Evolutionary conservation across 2,329 filamentous ascomycete genomes (phyloP).

Genomic region (Fusarium succisae): DNA sequence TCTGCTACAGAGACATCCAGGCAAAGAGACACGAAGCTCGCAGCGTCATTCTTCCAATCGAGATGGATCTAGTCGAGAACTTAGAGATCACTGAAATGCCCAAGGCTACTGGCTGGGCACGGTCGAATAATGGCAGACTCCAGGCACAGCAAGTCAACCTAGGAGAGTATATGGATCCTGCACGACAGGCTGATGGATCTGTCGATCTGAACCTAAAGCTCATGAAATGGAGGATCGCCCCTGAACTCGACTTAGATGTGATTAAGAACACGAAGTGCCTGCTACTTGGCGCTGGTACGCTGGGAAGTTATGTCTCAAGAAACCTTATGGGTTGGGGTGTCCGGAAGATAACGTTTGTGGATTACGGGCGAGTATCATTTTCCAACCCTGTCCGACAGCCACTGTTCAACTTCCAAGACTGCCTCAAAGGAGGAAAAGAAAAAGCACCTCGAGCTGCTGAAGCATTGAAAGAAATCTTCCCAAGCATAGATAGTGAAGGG

Average conservation of each 20-base stretch:
- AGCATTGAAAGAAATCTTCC: slow-evolving; percentile 86
- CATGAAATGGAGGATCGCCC: slow-evolving; percentile 98
- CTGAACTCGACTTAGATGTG: slow-evolving; percentile 83
- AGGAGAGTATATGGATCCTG: slow-evolving; percentile 92
- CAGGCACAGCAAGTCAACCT: slow-evolving; percentile 82
- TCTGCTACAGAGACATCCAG: slow-evolving; percentile 91
- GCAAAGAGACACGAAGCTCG: slow-evolving; percentile 79
- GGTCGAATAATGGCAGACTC: slow-evolving; percentile 81
- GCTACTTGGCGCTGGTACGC: slow-evolving; percentile 88
- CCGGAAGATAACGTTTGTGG: slow-evolving; percentile 92
- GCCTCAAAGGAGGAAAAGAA: slow-evolving; percentile 80
- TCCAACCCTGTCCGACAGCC: slow-evolving; percentile 97
- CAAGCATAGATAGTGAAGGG: slow-evolving; percentile 84
- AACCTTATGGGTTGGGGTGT: slow-evolving; percentile 97
- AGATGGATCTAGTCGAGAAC: slow-evolving; percentile 61
- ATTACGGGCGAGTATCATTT: slow-evolving; percentile 92
- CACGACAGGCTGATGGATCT: slow-evolving; percentile 86
- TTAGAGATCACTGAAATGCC: slow-evolving; percentile 69
- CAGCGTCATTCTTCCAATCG: slow-evolving; percentile 79
- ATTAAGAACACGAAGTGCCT: slow-evolving; percentile 93
- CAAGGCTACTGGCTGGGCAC: slow-evolving; percentile 95
- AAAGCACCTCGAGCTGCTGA: slow-evolving; percentile 86
- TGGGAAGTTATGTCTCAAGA: slow-evolving; percentile 92
- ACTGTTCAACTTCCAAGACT: slow-evolving; percentile 90
- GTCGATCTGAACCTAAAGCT: slow-evolving; percentile 97